Base-by-base conservation (phyloP, 2,329 filamentous ascomycete species). In the Xylaria sp. region DNA sequence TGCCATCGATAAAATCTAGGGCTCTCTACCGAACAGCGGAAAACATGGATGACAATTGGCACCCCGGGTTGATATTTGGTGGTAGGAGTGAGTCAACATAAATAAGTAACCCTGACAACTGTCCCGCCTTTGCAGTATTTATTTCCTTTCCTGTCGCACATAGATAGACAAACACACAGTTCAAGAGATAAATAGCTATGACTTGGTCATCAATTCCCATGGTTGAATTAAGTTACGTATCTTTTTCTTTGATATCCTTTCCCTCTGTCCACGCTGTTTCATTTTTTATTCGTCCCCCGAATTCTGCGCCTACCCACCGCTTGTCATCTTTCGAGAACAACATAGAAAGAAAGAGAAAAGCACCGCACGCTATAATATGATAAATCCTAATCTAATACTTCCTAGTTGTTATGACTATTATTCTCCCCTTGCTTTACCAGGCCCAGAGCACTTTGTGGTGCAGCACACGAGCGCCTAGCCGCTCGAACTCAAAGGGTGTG, bases 401-500 rank as follows among this genome's bases (percentile, higher is more conserved):
- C 40, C 33, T 9, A 46, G 21, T 49, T 15, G 21, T 15, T 3
- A 11, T 25, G 17, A 12, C n/a, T 5, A 21, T 35, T 9, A 31
- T 31, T 31, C 28, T 40, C 23, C 14, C 43, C 9, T 31, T 31
- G 28, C 28, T 31, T 55, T 77, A 86, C 83, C 83, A 88, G 63
- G 84, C 82, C 85, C 85, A 88, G 43, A 88, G 78, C 57, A 88
- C 85, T 82, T 96, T 96, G 78, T 95, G 92, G 69, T 93, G 92
- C 75, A 99, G 79, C 62, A 94, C 84, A 72, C 95, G 86, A 63
- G 88, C 85, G 2, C 94, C 94, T 57, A 97, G 76, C 62, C 92
- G 86, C 79, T 97, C 93, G 78, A 94, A 97, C 82, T 98, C 94
- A 71, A 90, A 83, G 49, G 87, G 86, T 14, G 89, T 90, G 73